phyloP scores from a whole-genome alignment of 768 basidiomycete genomes.

The Chalciporus pseudorubinellus region DNA sequence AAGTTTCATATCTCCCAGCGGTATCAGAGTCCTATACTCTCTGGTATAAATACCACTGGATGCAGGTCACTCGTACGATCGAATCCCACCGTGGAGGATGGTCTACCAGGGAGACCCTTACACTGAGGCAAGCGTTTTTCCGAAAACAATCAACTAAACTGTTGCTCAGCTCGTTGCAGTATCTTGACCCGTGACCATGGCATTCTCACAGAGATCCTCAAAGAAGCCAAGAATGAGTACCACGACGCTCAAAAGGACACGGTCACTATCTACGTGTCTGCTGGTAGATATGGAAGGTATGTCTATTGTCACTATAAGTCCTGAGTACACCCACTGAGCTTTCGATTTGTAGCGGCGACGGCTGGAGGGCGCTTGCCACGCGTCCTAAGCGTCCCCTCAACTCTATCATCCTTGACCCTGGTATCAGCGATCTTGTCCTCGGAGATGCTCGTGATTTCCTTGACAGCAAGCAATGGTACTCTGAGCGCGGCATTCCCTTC shows the following conservation, averaged over 20 bases:
- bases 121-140: constrained; percentile 18
- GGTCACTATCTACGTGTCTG: constrained; percentile 53
- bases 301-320: not conserved
- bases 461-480: too few relatives aligned
- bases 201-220: constrained; percentile 50
- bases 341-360: too few relatives aligned
- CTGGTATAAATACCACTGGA: constrained; percentile 35
- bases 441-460: too few relatives aligned
- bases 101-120: constrained; percentile 20
- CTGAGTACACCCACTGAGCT: too few relatives aligned
- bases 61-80: constrained; percentile 24
- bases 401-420: too few relatives aligned
- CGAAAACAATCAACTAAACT: not conserved
- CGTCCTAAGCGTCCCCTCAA: too few relatives aligned
- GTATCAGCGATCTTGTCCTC: too few relatives aligned
- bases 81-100: constrained; percentile 18
- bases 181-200: constrained; percentile 42
- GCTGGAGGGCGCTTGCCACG: too few relatives aligned
- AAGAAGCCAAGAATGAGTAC: constrained; percentile 53
- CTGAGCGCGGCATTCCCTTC: too few relatives aligned
- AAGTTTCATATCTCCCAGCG: constrained; percentile 34
- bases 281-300: constrained; percentile 43
- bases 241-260: constrained; percentile 48
- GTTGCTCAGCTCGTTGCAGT: constrained; percentile 29
- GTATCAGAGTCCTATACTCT: constrained; percentile 34